A percentile compares a stretch with the other conserved stretches of the same genome.
These are phyloP conservation scores for Cryptosporidium bovis DNA, from an alignment of 169 alveolate genomes.

Conservation along the genomic window DNA sequence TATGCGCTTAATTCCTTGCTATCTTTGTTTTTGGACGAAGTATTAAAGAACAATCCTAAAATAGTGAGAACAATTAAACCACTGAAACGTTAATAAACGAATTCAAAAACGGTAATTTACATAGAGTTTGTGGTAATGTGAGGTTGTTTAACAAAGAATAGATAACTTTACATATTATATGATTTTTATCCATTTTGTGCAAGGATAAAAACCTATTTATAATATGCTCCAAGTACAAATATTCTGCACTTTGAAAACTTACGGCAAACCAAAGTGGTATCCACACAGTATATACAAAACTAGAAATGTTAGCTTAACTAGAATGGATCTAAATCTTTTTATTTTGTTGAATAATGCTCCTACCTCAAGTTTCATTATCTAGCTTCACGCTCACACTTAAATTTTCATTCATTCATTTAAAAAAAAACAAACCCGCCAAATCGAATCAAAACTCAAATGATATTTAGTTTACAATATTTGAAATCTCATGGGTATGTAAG, in stretches of 20 bases:
- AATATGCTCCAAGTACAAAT: background rate
- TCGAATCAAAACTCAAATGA: too few relatives aligned
- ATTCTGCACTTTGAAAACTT: slow-evolving; percentile 11
- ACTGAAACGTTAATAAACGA: slow-evolving; percentile 9
- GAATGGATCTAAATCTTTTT: background rate
- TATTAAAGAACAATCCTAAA: slow-evolving; percentile 45
- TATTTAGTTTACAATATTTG: too few relatives aligned
- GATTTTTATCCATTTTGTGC: too few relatives aligned
- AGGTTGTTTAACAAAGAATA: background rate
- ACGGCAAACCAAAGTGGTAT: slow-evolving; percentile 34
- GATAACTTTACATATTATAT: background rate
- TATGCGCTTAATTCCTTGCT: slow-evolving; percentile 45
- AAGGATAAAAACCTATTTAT: background rate
- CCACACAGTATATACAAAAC: slow-evolving; percentile 15
- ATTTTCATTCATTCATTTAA: too few relatives aligned
- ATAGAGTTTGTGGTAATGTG: too few relatives aligned
- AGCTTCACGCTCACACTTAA: too few relatives aligned
- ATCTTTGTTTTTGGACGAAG: slow-evolving; percentile 15
- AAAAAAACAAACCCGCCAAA: too few relatives aligned
- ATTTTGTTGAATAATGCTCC: background rate
- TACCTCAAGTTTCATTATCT: background rate
- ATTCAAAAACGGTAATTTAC: background rate
- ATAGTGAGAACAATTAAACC: slow-evolving; percentile 44
- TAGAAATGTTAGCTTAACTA: background rate
- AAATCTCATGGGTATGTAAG: too few relatives aligned